Evolutionary conservation across 2,329 filamentous ascomycete genomes (phyloP).

Genomic region (Pseudogymnoascus sp.): DNA sequence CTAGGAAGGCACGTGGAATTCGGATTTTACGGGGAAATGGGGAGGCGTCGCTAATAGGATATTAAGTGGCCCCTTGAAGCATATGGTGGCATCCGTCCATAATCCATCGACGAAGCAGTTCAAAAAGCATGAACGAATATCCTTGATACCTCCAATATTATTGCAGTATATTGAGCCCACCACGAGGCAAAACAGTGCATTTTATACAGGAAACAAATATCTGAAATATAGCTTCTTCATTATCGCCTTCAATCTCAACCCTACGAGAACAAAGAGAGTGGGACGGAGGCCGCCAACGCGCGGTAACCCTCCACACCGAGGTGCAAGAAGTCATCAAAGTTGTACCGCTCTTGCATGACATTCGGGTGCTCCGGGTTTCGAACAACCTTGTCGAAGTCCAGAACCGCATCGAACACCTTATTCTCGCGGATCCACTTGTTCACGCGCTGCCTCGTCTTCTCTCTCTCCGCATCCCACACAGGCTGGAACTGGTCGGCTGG

Average conservation of each 20-base stretch:
- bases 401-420: slow-evolving; percentile 49
- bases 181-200: too few relatives aligned
- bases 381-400: slow-evolving; percentile 53
- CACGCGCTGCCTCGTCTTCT: slow-evolving; percentile 44
- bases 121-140: background rate
- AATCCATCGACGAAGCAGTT: background rate
- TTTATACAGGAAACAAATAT: background rate
- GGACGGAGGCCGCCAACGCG: slow-evolving; percentile 46
- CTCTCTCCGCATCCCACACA: slow-evolving; percentile 44
- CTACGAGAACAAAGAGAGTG: slow-evolving; percentile 40
- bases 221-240: background rate
- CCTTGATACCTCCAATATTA: background rate
- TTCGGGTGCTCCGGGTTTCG: slow-evolving; percentile 40
- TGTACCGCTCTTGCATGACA: slow-evolving; percentile 37
- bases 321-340: slow-evolving; percentile 55
- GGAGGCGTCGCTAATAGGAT: too few relatives aligned
- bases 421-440: slow-evolving; percentile 51
- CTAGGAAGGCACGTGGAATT: background rate
- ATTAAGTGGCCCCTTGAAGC: background rate
- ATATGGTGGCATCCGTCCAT: background rate
- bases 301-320: slow-evolving; percentile 47
- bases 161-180: background rate
- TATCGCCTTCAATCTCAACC: background rate
- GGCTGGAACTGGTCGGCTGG: slow-evolving; percentile 31
- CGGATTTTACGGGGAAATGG: background rate